Conservation (phyloP, 495 filamentous ascomycete species). For the Hamigera avellanea region DNA sequence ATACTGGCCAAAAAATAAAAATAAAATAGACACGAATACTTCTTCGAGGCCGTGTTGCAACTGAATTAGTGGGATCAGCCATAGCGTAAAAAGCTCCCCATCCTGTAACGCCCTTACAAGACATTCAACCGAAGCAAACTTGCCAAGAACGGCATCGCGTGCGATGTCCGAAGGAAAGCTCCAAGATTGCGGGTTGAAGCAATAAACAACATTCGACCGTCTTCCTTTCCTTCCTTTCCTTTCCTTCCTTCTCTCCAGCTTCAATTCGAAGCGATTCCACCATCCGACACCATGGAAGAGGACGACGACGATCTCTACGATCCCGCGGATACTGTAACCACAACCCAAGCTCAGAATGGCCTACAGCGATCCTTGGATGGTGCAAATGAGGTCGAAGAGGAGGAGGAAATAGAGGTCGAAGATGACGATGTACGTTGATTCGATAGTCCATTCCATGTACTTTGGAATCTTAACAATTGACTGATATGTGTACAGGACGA, state of each 20-base stretch:
- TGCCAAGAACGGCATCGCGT: constrained; percentile 16
- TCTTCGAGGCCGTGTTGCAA: too few species aligned
- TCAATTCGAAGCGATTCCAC: constrained; percentile 7
- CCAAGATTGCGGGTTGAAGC: background rate
- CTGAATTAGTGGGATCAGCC: too few species aligned
- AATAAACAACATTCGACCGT: constrained; percentile 8
- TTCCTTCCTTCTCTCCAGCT: constrained; percentile 5
- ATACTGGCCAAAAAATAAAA: too few species aligned
- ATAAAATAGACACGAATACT: too few species aligned
- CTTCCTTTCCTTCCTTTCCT: constrained; percentile 4
- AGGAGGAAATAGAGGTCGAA: constrained; percentile 65
- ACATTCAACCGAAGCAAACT: constrained; percentile 18
- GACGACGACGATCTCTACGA: constrained; percentile 46
- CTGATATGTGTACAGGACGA: constrained; percentile 54
- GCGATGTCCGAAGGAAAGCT: constrained; percentile 7
- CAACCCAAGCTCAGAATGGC: constrained; percentile 15
- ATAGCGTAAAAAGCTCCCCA: too few species aligned
- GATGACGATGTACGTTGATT: constrained; percentile 48
- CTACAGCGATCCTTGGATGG: constrained; percentile 16
- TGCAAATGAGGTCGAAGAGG: constrained; percentile 53
- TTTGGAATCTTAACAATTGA: constrained; percentile 7
- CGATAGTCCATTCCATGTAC: constrained; percentile 1
- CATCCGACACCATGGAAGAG: constrained; percentile 27
- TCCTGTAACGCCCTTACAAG: too few species aligned
- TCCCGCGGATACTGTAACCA: constrained; percentile 31